Base-by-base conservation (phyloP, 441 rosid species). In the Theobroma grandiflorum region DNA sequence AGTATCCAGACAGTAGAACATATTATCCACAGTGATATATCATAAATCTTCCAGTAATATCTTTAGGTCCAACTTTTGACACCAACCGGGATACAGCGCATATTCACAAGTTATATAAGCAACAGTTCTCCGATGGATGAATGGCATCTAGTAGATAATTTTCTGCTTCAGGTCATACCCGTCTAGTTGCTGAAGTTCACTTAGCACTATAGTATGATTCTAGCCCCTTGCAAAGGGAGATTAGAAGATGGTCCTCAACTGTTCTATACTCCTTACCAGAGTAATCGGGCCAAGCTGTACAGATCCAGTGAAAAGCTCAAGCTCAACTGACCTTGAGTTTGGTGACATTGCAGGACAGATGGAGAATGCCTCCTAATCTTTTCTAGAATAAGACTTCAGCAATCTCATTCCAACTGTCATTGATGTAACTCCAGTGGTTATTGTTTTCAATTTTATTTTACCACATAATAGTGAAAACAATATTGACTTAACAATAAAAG, bases 11-110 rank as follows among this genome's bases (percentile, higher is more conserved):
- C 49, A 40, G 43, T 52, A 16, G 26, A 71, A 50, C 5, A 71
- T 67, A 67, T 49, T 31, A 71, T 71, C 74, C 31, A 2, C 73
- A 22, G 37, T 22, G n/a, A 69, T 45, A 47, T 26, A 45, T 22
- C 16, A 47, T 20, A 69, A 69, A 26, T 22, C 57, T 47, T 47
- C 38, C 58, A 69, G 20, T 37, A 69, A 47, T 4, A 53, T 22
- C 74, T 69, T 69, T 45, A 31, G 37, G 40, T 69, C 57, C 57
- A 69, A 69, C 40, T 22, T 45, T 69, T 69, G 20, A 45, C 73
- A 45, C 38, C 37, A 69, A 47, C 57, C 12, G 74, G 37, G 14
- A 15, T 70, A 31, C 14, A 70, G 3, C n/a, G 12, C 42, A 10
- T 16, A 33, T 49, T 31, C 42, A 14, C 22, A 70, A 47, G 57